Base-by-base conservation (phyloP, 1,284 basidiomycete genomes). In the Trichosporon ovoides region DNA sequence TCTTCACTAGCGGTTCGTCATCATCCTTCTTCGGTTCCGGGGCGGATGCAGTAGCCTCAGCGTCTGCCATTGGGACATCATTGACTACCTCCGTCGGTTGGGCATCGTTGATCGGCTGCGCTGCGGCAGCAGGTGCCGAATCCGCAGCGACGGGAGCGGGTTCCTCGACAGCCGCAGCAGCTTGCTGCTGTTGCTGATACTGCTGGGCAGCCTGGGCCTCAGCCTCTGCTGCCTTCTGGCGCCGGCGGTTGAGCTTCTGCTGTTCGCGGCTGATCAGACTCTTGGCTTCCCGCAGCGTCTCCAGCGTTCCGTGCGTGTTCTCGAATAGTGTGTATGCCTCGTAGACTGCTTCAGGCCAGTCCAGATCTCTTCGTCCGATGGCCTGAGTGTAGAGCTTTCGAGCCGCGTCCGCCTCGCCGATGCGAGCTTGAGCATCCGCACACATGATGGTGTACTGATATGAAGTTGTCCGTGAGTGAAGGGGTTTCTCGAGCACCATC, bases 321-420 rank as follows among this genome's bases (percentile, higher is more conserved):
- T 98, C 95, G 65, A 98, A 96, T 13, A 82, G 78, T 4, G 86
- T 71, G 87, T 89, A 96, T 0, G 88, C 87, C 59, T 93, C 88
- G 84, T 91, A 91, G 5, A 98, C 80, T 3, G 86, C 87, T 74
- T 96, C 92, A 0, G 93, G 91, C 87, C 92, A 96, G 75, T 97
- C 93, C 38, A 95, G 68, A 71, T 87, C 87, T 6, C 67, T 64
- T 46, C 80, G 78, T 54, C 63, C 69, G 10, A 84, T 83, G 13
- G 86, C 79, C 57, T 85, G 82, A 19, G 79, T 77, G 76, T 88
- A 92, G 4, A 84, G 78, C 22, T 82, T 79, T 35, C 90, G 84
- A 1, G 86, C 87, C 52, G 82, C 78, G 13, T 83, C 80, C 59
- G 84, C 77, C 61, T 83, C 79, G 49, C 82, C 80, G 22, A 83